Evolutionary conservation across 1,284 basidiomycete species (phyloP), one percentile per base, ranked within the genome.

Genomic region (Wallemia mellicola): DNA sequence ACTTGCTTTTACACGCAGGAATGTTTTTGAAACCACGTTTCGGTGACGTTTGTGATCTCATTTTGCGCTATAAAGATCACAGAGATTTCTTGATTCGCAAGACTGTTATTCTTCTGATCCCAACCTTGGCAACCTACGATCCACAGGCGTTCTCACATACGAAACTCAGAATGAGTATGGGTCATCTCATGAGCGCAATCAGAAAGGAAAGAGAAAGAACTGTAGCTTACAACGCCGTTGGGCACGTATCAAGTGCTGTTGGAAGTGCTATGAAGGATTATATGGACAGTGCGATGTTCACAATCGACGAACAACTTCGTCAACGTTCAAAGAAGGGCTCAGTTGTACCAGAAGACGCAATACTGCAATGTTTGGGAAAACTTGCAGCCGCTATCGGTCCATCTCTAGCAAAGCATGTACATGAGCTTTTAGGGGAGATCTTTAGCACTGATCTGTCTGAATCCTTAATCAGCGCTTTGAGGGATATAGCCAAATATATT

Each of bases 321-420:
- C 38, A 57, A 66, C 87, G 87, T 56, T 87, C 83, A 69, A 96
- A 92, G 75, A 88, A 87, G 66, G 55, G 85, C 86, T 1, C 84
- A 86, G 24, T 57, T 2, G 24, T 57, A 2, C 81, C 84, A 17
- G 92, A 96, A 71, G 87, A 87, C 63, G 86, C 92, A 0, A 91
- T 98, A 64, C 98, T 99, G 68, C 86, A 96, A 73, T 98, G 94
- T 70, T 79, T 98, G 58, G 88, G 88, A 30, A 91, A 96, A 86
- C 75, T 98, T 59, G 89, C 91, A 1, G 80, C 81, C 0, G 88
- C 94, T 2, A 89, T 99, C 33, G 94, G 94, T 0, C 89, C 91
- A 1, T 92, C 91, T 67, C 74, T 99, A 59, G 96, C 94, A 0
- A 87, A 91, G 67, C 77, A 94, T 61, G 76, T 98, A 65, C 94